A percentile compares a stretch with the other conserved stretches of the same genome.
phyloP scores from a whole-genome alignment of 2,329 filamentous ascomycete species.

The Ophiostoma quercus region DNA sequence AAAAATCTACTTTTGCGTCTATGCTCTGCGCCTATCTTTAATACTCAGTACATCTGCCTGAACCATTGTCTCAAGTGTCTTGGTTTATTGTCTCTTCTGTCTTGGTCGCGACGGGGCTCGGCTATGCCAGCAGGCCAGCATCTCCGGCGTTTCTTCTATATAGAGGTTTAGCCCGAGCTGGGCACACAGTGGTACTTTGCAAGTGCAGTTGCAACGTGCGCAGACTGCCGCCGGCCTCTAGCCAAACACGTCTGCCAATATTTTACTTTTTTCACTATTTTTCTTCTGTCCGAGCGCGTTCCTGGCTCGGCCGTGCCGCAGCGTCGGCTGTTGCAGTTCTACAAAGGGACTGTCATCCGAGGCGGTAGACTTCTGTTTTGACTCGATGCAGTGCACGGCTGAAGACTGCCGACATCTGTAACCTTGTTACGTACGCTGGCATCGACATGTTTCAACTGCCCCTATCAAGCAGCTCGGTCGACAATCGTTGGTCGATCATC shows the following conservation, averaged over 20 bases:
- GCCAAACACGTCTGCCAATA: constrained; percentile 10
- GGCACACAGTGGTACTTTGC: not conserved
- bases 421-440: not conserved
- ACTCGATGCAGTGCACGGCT: too few relatives aligned
- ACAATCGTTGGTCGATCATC: not conserved
- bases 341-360: not conserved
- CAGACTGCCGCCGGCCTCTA: not conserved
- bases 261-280: not conserved
- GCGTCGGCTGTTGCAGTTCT: not conserved
- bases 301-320: not conserved
- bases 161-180: too few relatives aligned
- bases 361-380: not conserved
- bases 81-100: not conserved
- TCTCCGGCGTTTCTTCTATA: not conserved
- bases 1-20: not conserved
- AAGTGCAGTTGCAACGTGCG: not conserved
- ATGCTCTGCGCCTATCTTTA: not conserved
- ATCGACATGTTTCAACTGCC: not conserved
- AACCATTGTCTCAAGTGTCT: not conserved
- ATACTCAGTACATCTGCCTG: not conserved
- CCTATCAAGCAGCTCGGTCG: not conserved
- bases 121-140: not conserved
- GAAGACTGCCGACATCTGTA: not conserved
- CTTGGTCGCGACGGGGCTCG: not conserved
- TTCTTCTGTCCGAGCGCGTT: constrained; percentile 5